Conservation (phyloP, 2,329 filamentous ascomycete genomes). For the Verruconis gallopava region DNA sequence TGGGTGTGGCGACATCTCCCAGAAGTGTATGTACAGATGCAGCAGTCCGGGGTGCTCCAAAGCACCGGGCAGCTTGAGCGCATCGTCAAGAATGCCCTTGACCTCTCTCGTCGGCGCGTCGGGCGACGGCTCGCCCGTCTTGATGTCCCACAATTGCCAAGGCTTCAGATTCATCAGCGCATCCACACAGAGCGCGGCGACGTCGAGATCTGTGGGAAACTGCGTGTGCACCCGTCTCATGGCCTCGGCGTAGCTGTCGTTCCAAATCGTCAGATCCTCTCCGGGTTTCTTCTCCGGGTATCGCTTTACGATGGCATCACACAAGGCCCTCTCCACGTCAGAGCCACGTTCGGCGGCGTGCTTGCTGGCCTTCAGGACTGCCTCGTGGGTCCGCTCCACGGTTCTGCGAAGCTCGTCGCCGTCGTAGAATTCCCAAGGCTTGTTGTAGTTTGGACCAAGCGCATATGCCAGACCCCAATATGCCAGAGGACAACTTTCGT, state of each 20-base stretch:
- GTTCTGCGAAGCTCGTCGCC: conserved; percentile 1
- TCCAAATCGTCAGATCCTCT: conserved; percentile 42
- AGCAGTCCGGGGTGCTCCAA: conserved; percentile 54
- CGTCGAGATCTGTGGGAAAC: conserved; percentile 46
- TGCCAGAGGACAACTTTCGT: conserved; percentile 46
- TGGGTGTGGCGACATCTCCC: conserved; percentile 60
- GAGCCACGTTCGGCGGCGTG: conserved; percentile 27
- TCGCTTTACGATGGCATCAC: conserved; percentile 47
- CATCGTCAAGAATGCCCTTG: conserved; percentile 45
- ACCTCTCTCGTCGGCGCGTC: conserved; percentile 45
- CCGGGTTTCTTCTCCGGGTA: conserved; percentile 45
- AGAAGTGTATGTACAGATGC: conserved; percentile 65
- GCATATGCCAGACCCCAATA: conserved; percentile 61
- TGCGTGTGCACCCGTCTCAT: conserved; percentile 43
- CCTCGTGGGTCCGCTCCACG: conserved; percentile 18
- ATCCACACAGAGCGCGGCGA: conserved; percentile 51
- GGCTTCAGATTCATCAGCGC: conserved; percentile 53
- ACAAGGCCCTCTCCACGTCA: conserved; percentile 46
- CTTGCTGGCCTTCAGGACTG: conserved; percentile 32
- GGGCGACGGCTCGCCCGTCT: conserved; percentile 42
- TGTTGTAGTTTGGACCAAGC: conserved; percentile 67
- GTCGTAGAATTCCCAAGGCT: conserved; percentile 47
- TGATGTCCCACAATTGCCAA: conserved; percentile 51
- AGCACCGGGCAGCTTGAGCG: conserved; percentile 37
- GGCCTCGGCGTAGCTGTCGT: conserved; percentile 46